These are phyloP conservation scores for Apiospora rasikravindrae DNA, from an alignment of 2,329 filamentous ascomycete genomes.

Conservation along the genomic window DNA sequence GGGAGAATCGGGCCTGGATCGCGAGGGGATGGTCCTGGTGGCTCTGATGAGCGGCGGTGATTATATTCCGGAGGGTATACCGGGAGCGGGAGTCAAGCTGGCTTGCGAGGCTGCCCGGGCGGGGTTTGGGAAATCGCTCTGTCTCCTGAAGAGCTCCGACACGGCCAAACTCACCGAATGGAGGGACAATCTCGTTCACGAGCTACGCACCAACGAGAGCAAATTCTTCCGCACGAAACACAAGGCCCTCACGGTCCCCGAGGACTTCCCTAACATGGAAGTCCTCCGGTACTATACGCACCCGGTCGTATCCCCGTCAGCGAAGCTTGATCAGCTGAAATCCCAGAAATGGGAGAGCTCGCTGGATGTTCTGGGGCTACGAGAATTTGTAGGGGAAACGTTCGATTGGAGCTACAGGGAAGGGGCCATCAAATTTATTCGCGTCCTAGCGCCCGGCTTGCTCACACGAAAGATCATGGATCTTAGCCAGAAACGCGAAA, in stretches of 20 bases:
- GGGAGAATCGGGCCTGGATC: constrained; percentile 68
- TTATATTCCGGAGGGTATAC: constrained; percentile 87
- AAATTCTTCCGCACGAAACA: constrained; percentile 80
- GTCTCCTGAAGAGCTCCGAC: constrained; percentile 66
- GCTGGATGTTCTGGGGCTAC: constrained; percentile 70
- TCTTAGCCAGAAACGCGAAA: constrained; percentile 41
- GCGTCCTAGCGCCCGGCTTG: constrained; percentile 77
- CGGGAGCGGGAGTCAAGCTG: constrained; percentile 84
- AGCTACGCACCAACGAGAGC: constrained; percentile 83
- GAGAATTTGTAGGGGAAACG: constrained; percentile 76
- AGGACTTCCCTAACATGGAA: constrained; percentile 79
- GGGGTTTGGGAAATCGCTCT: constrained; percentile 81
- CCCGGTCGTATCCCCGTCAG: constrained; percentile 74
- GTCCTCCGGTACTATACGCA: constrained; percentile 87
- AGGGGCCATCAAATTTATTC: constrained; percentile 85
- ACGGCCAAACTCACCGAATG: constrained; percentile 66
- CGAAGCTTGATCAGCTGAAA: constrained; percentile 59
- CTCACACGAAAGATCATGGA: constrained; percentile 65
- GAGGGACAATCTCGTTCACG: constrained; percentile 73
- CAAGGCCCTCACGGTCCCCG: constrained; percentile 75
- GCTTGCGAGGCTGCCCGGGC: constrained; percentile 90
- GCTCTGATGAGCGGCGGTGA: constrained; percentile 96
- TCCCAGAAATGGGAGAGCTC: constrained; percentile 65
- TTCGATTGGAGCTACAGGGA: constrained; percentile 85
- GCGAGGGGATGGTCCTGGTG: constrained; percentile 90